phyloP scores from a whole-genome alignment of 495 filamentous ascomycete species.

The Hypoxylon fuscum region DNA sequence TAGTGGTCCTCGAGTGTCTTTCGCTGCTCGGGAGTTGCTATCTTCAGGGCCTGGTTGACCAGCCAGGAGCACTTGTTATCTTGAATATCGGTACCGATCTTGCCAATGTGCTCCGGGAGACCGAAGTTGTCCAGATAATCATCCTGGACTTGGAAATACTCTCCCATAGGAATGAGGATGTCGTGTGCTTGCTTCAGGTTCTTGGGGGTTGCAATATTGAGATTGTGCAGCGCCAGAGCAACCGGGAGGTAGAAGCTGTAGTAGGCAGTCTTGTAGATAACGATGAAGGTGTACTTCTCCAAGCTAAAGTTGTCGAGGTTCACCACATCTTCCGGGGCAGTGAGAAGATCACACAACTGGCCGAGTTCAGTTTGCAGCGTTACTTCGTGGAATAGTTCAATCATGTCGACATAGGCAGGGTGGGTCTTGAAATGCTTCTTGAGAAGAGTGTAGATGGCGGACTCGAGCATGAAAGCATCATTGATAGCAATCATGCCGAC shows the following conservation, averaged over 20 bases:
- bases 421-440: constrained; percentile 92
- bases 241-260: constrained; percentile 99
- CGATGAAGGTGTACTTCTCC: constrained; percentile 97
- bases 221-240: constrained; percentile 84
- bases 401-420: constrained; percentile 82
- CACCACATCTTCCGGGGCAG: constrained; percentile 90
- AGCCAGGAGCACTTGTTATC: constrained; percentile 99
- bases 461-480: constrained; percentile 96
- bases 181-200: constrained; percentile 88
- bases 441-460: constrained; percentile 86
- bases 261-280: constrained; percentile 99
- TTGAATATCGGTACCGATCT: constrained; percentile 98
- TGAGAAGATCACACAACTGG: constrained; percentile 92
- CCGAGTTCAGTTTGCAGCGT: constrained; percentile 94
- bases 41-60: constrained; percentile 87
- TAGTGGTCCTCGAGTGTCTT: constrained; percentile 84
- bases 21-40: constrained; percentile 82
- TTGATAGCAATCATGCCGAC: constrained; percentile 98
- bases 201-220: constrained; percentile 79
- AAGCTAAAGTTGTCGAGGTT: constrained; percentile 93
- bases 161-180: constrained; percentile 96
- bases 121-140: constrained; percentile 99
- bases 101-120: constrained; percentile 88
- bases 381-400: constrained; percentile 96
- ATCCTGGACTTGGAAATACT: constrained; percentile 99